Evolutionary conservation across 2,329 filamentous ascomycete species (phyloP), one percentile per base, ranked within the genome.

Genomic region (Trichoderma koningii): DNA sequence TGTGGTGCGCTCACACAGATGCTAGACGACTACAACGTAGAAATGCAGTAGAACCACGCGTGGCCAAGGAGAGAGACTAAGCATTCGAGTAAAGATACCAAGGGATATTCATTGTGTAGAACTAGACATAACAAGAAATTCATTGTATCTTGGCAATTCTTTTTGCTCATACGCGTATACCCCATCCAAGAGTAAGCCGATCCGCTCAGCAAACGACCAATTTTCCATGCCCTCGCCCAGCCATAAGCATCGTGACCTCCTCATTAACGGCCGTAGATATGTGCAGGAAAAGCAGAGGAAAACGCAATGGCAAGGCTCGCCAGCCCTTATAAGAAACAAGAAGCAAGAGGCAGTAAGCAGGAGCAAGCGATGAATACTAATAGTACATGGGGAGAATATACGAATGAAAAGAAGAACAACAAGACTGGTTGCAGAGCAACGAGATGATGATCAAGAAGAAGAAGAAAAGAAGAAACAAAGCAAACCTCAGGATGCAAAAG

Each of bases 261-360:
- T 65, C 56, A 65, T 65, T 65, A 65, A 38, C 34, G 42, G 52
- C 57, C 55, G 34, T 65, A 61, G 30, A 62, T 65, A 65, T 65
- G 34, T 61, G 55, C 63, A 65, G 30, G 50, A 45, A 55, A 59
- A 38, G 34, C 21, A 28, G 45, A 19, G 9, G 55, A 21, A 19
- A 23, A 23, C 21, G 56, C 30, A 10, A 38, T 14, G 34, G 12
- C 34, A 19, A 17, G 53, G 53, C 53, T 55, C 56, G 50, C 56
- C 44, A 38, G 30, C 50, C 59, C 38, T 59, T 34, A 10, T 3
- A 42, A 41, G 30, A 62, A 23, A 23, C 21, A 23, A 23, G 38
- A 0, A 28, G 30, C 48, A 52, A 34, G 30, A 55, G 45, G 7
- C 3, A 3, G 34, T n/a, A 42, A 42, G 15, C 44, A 51, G 26